These are phyloP conservation scores for Fusarium sp. DNA, from an alignment of 2,329 filamentous ascomycete species.

Conservation along the genomic window DNA sequence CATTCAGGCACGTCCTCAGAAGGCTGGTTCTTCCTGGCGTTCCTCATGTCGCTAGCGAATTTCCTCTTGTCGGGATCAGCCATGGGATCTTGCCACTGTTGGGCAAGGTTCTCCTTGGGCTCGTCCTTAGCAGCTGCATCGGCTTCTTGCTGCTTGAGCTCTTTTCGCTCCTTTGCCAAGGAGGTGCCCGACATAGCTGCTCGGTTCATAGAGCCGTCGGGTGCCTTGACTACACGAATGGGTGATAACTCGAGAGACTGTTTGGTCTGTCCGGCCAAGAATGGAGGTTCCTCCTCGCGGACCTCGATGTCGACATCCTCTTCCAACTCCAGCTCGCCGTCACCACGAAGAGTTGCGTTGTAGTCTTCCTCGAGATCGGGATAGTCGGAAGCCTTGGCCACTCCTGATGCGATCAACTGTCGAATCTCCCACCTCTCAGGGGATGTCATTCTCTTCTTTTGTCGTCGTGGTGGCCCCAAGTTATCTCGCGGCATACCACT, in stretches of 20 bases:
- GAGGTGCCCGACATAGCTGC: constrained; percentile 94
- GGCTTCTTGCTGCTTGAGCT: constrained; percentile 87
- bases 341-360: constrained; percentile 85
- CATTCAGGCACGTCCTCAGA: constrained; percentile 86
- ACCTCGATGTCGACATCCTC: constrained; percentile 98
- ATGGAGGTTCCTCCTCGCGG: constrained; percentile 94
- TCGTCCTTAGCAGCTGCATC: constrained; percentile 81
- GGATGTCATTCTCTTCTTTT: constrained; percentile 94
- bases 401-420: constrained; percentile 94
- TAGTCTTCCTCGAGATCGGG: constrained; percentile 96
- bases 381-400: constrained; percentile 91
- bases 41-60: constrained; percentile 89
- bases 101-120: constrained; percentile 83
- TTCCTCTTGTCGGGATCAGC: constrained; percentile 84
- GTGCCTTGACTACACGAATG: constrained; percentile 96
- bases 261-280: constrained; percentile 95
- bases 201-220: constrained; percentile 96
- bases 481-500: constrained; percentile 54
- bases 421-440: constrained; percentile 98
- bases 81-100: constrained; percentile 99
- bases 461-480: constrained; percentile 62
- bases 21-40: constrained; percentile 70
- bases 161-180: constrained; percentile 89
- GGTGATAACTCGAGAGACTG: constrained; percentile 95
- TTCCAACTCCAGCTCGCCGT: constrained; percentile 90